Base-by-base conservation (phyloP, 805 yeast species). In the Groenewaldozyma tartarivorans region DNA sequence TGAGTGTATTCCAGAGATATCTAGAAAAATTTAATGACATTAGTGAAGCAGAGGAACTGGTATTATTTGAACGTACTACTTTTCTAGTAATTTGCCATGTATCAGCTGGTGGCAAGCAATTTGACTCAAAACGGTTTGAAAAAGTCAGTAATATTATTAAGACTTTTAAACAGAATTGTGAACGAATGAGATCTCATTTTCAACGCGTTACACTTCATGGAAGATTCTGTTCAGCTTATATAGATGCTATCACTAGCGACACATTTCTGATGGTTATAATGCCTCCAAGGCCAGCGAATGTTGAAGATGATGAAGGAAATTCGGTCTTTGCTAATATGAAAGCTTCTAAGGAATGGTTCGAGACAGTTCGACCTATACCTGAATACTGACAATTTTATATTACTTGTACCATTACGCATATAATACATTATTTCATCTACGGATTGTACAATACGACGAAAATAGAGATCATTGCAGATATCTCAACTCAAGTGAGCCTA, bases 51-150 rank as follows among this genome's bases (percentile, higher is more conserved):
- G 83, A 81, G 51, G 97, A 90, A 55, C 85, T 88, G 38, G 85
- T 90, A 9, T 61, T 92, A 40, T 92, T 92, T 62, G 98, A 92
- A 57, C 81, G 84, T 55, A 85, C 96, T 0, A 92, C 98, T 0
- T 92, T 92, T 51, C 63, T 92, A 48, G 86, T 82, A 29, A 80
- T 82, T 20, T 79, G 88, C 4, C 69, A 68, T 36, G 61, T 34
- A 15, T 30, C 33, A 13, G 45, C 38, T 11, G 49, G 24, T 20
- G 13, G 33, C 19, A 15, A 15, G 16, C 45, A 47, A 9, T 67
- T 87, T 40, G 96, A 90, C 54, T 95, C 96, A 4, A 86, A 90
- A 52, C 68, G 97, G 52, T 90, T 88, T 55, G 97, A 90, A 57
- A 90, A 88, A 57, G 87, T 90, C 19, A 82, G 94, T 19, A 88